These are phyloP conservation scores for Colletotrichum musae DNA, from an alignment of 2,329 filamentous ascomycete genomes.

Conservation along the genomic window DNA sequence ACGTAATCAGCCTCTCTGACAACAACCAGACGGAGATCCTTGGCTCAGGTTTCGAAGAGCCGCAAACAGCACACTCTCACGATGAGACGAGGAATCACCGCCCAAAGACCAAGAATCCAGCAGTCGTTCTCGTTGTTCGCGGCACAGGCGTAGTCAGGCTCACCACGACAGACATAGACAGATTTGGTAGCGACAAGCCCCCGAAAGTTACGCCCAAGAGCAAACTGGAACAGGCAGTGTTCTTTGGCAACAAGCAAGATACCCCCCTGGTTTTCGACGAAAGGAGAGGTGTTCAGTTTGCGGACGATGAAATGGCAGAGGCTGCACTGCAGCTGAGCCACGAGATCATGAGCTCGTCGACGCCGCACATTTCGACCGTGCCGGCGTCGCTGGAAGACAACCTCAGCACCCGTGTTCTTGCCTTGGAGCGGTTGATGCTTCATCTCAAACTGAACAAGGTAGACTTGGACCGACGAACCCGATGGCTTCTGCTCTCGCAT, in stretches of 20 bases:
- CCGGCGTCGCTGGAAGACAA: slow-evolving; percentile 87
- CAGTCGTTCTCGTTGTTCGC: slow-evolving; percentile 73
- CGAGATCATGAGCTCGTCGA: slow-evolving; percentile 85
- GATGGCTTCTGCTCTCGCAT: slow-evolving; percentile 88
- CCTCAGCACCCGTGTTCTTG: slow-evolving; percentile 79
- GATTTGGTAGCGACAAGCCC: slow-evolving; percentile 70
- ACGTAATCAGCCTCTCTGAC: slow-evolving; percentile 84
- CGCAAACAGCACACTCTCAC: slow-evolving; percentile 49
- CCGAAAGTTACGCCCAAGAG: slow-evolving; percentile 83
- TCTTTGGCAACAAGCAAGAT: slow-evolving; percentile 85
- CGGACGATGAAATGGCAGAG: slow-evolving; percentile 77
- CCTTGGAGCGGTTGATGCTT: slow-evolving; percentile 80
- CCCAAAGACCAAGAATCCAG: slow-evolving; percentile 72
- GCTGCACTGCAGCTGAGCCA: slow-evolving; percentile 85
- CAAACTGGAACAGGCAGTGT: slow-evolving; percentile 95
- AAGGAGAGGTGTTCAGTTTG: slow-evolving; percentile 76
- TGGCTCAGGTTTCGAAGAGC: slow-evolving; percentile 75
- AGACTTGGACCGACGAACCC: slow-evolving; percentile 75
- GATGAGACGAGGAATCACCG: slow-evolving; percentile 67
- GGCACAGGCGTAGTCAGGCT: slow-evolving; percentile 74
- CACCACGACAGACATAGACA: slow-evolving; percentile 70
- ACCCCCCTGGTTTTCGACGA: slow-evolving; percentile 91
- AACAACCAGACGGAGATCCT: slow-evolving; percentile 75
- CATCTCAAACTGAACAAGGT: slow-evolving; percentile 78
- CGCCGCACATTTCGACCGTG: slow-evolving; percentile 79